Evolutionary conservation across 176 grass and related monocot species (phyloP).

Genomic region (Thinopyrum elongatum): DNA sequence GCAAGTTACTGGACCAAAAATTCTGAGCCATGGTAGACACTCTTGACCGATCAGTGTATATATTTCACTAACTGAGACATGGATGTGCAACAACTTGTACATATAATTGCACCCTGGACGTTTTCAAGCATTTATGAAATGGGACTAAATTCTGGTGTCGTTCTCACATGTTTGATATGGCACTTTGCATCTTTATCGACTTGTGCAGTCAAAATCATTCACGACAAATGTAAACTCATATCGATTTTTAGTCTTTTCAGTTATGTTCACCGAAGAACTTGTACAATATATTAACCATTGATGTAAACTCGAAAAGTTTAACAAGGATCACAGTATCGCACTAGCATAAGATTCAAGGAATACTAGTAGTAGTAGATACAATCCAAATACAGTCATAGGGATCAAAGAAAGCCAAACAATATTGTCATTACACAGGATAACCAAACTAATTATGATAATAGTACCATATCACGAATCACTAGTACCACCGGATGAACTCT

Average conservation of each 20-base stretch:
- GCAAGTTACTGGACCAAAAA: slow-evolving; percentile 67
- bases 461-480: not conserved
- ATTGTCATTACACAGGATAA: not conserved
- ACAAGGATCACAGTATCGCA: no score
- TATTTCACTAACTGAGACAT: slow-evolving; percentile 6
- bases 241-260: not conserved
- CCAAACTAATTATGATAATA: not conserved
- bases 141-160: not conserved
- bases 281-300: no score
- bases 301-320: no score
- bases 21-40: slow-evolving; percentile 77
- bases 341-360: no score
- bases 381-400: not conserved
- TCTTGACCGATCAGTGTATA: not conserved
- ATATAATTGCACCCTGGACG: not conserved
- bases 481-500: not conserved
- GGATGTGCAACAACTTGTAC: not conserved
- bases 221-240: not conserved
- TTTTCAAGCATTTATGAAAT: not conserved
- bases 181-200: not conserved
- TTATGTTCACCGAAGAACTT: not conserved
- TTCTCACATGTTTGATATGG: not conserved
- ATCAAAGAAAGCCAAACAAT: not conserved
- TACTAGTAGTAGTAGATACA: not conserved
- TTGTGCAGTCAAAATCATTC: no score